Evolutionary conservation across 2,329 filamentous ascomycete species (phyloP), one percentile per base, ranked within the genome.

Genomic region (Westerdykella ornata): DNA sequence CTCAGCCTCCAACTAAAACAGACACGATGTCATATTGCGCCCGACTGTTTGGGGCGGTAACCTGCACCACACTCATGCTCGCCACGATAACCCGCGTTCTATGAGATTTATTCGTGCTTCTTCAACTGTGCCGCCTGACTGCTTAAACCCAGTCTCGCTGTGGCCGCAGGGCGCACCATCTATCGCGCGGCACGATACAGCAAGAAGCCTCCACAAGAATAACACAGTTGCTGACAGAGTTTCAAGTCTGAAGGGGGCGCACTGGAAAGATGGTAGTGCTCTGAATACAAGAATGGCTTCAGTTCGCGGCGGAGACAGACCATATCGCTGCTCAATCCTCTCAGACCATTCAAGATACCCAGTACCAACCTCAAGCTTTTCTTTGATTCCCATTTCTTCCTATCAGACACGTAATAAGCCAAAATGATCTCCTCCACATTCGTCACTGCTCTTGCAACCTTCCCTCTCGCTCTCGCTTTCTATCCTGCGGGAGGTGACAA

Each of bases 381-480:
- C 39, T 32, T 35, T 12, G 22, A 19, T 19, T 39, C 33, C 34
- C 14, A 40, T 19, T 35, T 19, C 15, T 38, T 9, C 22, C 34
- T 16, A 29, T 15, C 35, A 19, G 34, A 11, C 37, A 32, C 14
- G 16, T 19, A 33, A 38, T 30, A 14, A 32, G 42, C 36, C 41
- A 52, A 33, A 20, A 54, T 54, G 51, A 34, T 52, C 37, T 51
- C 47, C 3, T 39, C 42, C 14, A 45, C 38, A 14, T 43, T 51
- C 42, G 16, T 51, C 41, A 41, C 43, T 41, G 46, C 43, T 41
- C 42, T 52, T 26, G 37, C 35, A 35, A 37, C 45, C 31, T 26
- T 51, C 30, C 51, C 51, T 28, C 13, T 54, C n/a, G 46, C 47
- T 11, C 49, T 51, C 18, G 51, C 47, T 12, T 12, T 38, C 34